A percentile compares a stretch with the other conserved stretches of the same genome.
These are phyloP conservation scores for Fusarium palustre DNA, from an alignment of 2,329 filamentous ascomycete species.

Conservation along the genomic window DNA sequence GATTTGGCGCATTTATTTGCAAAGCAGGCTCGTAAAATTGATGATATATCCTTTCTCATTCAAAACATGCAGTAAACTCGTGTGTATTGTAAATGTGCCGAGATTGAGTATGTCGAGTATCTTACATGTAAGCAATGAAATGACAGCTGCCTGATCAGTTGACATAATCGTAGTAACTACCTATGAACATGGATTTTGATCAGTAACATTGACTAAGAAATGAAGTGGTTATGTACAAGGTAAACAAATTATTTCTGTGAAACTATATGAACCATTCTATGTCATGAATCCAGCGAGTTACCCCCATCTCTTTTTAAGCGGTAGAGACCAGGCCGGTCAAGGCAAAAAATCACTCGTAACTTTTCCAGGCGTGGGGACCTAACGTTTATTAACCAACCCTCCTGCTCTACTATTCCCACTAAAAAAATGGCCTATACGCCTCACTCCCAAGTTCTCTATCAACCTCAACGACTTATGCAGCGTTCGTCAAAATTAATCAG, in stretches of 20 bases:
- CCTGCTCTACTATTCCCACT: slow-evolving; percentile 10
- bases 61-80: background rate
- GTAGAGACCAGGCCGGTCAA: slow-evolving; percentile 12
- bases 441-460: background rate
- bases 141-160: background rate
- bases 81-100: background rate
- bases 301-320: slow-evolving; percentile 32
- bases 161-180: background rate
- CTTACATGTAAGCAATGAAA: background rate
- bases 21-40: slow-evolving; percentile 50
- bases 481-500: slow-evolving; percentile 20
- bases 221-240: background rate
- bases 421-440: slow-evolving; percentile 18
- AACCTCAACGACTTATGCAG: slow-evolving; percentile 5
- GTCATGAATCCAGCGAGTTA: slow-evolving; percentile 10
- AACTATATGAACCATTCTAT: slow-evolving; percentile 10
- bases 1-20: slow-evolving; percentile 38
- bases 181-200: background rate
- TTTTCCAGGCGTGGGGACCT: slow-evolving; percentile 34
- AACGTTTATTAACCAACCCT: slow-evolving; percentile 12
- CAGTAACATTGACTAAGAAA: background rate
- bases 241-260: slow-evolving; percentile 17
- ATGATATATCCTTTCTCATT: slow-evolving; percentile 49
- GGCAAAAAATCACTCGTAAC: slow-evolving; percentile 37
- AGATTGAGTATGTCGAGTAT: background rate